Evolutionary conservation across 2,329 filamentous ascomycete genomes (phyloP), one percentile per base, ranked within the genome.

Genomic region (Ophiostoma pallidulum): DNA sequence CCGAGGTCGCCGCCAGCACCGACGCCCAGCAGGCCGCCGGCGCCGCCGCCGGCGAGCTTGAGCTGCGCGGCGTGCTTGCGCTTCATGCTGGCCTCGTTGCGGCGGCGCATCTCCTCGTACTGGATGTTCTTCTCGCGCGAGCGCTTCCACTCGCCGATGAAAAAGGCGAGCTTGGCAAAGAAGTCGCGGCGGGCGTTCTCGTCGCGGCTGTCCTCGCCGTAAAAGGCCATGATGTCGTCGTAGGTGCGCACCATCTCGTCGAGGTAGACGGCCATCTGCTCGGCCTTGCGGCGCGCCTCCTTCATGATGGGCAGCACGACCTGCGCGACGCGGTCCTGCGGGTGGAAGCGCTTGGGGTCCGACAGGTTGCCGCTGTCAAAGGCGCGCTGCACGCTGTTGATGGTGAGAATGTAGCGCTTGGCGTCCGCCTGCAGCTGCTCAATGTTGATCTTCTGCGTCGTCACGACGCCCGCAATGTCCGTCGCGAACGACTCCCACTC

Each of bases 261-360:
- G 40, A 97, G 71, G 64, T 94, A 96, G 19, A 97, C 72, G 61
- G 87, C 78, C 81, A 97, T 85, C 69, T 97, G 92, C 65, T 96
- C 91, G 3, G 92, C 89, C 71, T 97, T 98, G 58, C 91, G 78
- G 53, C 92, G 74, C 18, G 92, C 92, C 56, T 98, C 92, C 70
- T 96, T 97, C 91, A 98, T 97, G 55, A 78, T 83, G 44, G 91
- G 77, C 66, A 95, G 88, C 47, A 95, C 90, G 29, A 97, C 76
- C 66, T 94, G 86, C 53, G 84, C 85, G 37, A 97, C 90, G 51
- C 92, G 86, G 64, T 98, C 92, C 66, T 97, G 87, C 16, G 92
- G 91, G 62, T 98, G 92, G 74, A 98, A 98, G 59, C 91, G 94
- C 73, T 92, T 96, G 38, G 91, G 85, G 62, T 98, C 92, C 62